Evolutionary conservation across 2,329 filamentous ascomycete genomes (phyloP).

Genomic region (Stagonosporopsis cucurbitacearum): DNA sequence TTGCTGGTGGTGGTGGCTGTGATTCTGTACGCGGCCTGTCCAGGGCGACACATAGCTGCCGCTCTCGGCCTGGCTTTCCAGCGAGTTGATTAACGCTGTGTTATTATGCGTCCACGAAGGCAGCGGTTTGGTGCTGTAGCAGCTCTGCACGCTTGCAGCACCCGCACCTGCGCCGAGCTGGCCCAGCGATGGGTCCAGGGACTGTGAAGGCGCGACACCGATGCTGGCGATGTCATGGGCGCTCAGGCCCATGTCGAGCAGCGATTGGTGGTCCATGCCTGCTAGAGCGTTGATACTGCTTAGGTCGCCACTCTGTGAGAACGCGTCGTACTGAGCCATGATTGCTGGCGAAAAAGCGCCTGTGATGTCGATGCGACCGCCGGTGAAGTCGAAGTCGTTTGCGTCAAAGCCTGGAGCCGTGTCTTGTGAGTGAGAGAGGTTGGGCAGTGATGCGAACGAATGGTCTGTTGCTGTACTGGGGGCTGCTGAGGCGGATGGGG

Average conservation of each 20-base stretch:
- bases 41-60: neutral
- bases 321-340: slow-evolving; percentile 30
- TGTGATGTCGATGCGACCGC: slow-evolving; percentile 48
- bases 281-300: slow-evolving; percentile 22
- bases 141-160: neutral
- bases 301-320: slow-evolving; percentile 5
- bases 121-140: slow-evolving; percentile 8
- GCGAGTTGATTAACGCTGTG: neutral
- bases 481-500: slow-evolving; percentile 29
- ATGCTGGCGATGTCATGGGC: slow-evolving; percentile 23
- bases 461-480: slow-evolving; percentile 35
- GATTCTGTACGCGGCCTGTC: neutral
- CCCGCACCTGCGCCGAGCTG: neutral
- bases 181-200: slow-evolving; percentile 3
- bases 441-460: slow-evolving; percentile 34
- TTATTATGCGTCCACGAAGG: neutral
- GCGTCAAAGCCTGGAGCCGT: slow-evolving; percentile 27
- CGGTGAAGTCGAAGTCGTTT: slow-evolving; percentile 51
- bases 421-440: slow-evolving; percentile 32
- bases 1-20: neutral
- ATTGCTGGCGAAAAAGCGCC: slow-evolving; percentile 46
- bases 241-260: slow-evolving; percentile 23
- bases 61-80: slow-evolving; percentile 2
- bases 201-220: slow-evolving; percentile 9
- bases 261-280: slow-evolving; percentile 26